Conservation (phyloP, 306 rosid genomes). For the Macrotyloma uniflorum region DNA sequence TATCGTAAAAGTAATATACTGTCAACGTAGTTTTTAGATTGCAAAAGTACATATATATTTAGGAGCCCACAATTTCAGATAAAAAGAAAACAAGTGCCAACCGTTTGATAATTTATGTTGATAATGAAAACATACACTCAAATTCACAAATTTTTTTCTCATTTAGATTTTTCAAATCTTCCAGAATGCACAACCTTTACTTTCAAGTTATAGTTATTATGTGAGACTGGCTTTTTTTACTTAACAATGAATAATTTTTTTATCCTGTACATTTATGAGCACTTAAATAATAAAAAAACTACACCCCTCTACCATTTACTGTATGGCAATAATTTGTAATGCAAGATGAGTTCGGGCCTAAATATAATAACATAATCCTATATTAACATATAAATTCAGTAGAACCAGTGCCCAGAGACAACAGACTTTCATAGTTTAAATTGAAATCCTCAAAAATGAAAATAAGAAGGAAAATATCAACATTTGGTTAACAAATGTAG, state of each 20-base stretch:
- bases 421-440: constrained; percentile 12
- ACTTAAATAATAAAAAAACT: background rate
- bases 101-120: background rate
- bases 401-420: background rate
- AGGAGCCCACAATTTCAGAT: background rate
- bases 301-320: background rate
- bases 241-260: background rate
- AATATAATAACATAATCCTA: background rate
- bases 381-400: background rate
- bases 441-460: constrained; percentile 15
- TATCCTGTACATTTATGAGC: background rate
- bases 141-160: background rate
- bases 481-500: background rate
- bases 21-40: constrained; percentile 2
- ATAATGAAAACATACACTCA: background rate
- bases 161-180: background rate
- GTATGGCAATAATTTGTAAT: constrained; percentile 1
- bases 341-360: background rate
- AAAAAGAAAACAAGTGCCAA: background rate
- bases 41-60: background rate
- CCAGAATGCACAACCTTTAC: background rate
- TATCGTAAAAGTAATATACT: background rate
- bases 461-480: background rate
- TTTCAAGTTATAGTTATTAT: background rate
- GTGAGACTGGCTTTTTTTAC: background rate